Evolutionary conservation across 164 flowering plant genomes (phyloP), one percentile per base, ranked within the genome.

Genomic region (Pachysandra terminalis): DNA sequence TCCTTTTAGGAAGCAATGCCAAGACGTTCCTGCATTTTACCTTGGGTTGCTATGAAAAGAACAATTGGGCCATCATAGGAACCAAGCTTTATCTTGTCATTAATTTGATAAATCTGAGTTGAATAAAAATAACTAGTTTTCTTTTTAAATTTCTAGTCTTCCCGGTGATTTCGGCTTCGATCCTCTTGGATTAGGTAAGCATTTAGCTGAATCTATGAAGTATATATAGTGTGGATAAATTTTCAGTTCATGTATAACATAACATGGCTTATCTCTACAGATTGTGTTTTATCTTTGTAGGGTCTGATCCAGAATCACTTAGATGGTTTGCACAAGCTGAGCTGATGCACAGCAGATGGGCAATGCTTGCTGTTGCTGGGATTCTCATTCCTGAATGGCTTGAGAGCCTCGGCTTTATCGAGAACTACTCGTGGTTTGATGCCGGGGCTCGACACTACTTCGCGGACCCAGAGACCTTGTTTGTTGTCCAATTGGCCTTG

Each of bases 111-210:
- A 45, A 10, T 3, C 17, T 15, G 51, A 45, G 6, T 12, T 45
- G 51, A 13, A 45, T 1, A 45, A 10, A 10, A 45, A 45, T 28
- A 14, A 23, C 14, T 58, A 3, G 22, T 49, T 45, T 14, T 40
- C 24, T 19, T 10, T 22, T 45, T 22, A 15, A 60, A 35, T 53
- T 61, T 79, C 74, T 59, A 90, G 98, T 70, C 88, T 93, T 64
- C 96, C 98, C 10, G 98, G 98, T n/a, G 98, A 93, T 79, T 90
- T 85, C 65, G 98, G 98, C 48, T 93, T 93, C 53, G 97, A 90
- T 68, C 98, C 98, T 0, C 92, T 93, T 70, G 98, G 98, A 69
- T 71, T 93, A 78, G 96, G 97, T 92, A 82, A 62, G 80, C 21
- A 25, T 8, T 53, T 32, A 32, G 37, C 3, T 32, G 37, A 32